Evolutionary conservation across 2,329 filamentous ascomycete genomes (phyloP).

Genomic region (Epichloe festucae): DNA sequence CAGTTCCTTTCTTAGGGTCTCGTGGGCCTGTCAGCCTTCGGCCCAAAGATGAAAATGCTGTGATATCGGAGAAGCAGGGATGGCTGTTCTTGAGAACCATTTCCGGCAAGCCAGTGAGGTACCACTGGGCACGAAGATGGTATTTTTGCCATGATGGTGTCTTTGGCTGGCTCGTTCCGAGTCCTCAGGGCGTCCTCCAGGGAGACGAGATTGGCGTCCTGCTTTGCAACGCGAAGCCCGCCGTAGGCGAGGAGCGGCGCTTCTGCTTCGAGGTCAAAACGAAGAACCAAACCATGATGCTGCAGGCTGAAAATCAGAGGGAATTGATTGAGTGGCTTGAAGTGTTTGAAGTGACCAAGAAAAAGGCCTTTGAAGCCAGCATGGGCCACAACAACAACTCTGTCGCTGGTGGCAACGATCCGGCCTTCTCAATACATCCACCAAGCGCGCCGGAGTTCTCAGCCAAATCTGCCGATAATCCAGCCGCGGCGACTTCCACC

Average conservation of each 20-base stretch:
- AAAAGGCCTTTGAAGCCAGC: conserved; percentile 70
- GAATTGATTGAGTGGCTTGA: conserved; percentile 93
- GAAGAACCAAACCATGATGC: conserved; percentile 76
- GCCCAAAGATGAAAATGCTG: conserved; percentile 34
- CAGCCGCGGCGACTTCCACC: conserved; percentile 42
- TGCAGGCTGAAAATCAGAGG: conserved; percentile 85
- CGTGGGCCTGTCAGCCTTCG: conserved; percentile 54
- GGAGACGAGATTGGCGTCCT: conserved; percentile 93
- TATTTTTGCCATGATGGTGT: conserved; percentile 93
- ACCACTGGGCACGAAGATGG: conserved; percentile 86
- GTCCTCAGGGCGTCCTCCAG: conserved; percentile 76
- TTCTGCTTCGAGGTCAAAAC: conserved; percentile 99
- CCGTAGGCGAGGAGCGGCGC: conserved; percentile 80
- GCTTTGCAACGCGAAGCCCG: conserved; percentile 83
- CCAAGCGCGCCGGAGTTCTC: conserved; percentile 85
- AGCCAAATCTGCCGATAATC: conserved; percentile 59
- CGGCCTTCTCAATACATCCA: conserved; percentile 86
- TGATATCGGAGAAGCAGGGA: conserved; percentile 70
- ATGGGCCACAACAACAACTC: conserved; percentile 39
- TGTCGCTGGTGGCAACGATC: conserved; percentile 41
- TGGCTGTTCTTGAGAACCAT: conserved; percentile 80
- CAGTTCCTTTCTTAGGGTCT: conserved; percentile 72
- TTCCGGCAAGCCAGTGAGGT: conserved; percentile 77
- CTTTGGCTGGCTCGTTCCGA: conserved; percentile 86
- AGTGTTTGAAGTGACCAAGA: conserved; percentile 87